Evolutionary conservation across 176 grass and related monocot genomes (phyloP).

Genomic region (Avena insularis): DNA sequence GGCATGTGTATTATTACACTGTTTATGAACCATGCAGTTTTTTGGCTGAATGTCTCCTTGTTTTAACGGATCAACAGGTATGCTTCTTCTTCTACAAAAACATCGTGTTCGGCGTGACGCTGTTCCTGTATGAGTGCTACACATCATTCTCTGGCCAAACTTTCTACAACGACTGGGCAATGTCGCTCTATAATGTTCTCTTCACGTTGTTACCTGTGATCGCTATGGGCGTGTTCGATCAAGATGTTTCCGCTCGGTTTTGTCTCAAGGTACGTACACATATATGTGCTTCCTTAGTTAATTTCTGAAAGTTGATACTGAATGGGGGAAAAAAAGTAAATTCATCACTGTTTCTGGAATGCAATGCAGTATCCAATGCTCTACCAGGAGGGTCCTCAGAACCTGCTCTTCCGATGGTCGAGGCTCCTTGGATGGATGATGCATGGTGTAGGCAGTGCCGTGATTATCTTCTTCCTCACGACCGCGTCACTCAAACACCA

Average conservation of each 20-base stretch:
- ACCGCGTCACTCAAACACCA: slow-evolving; percentile 47
- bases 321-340: background rate
- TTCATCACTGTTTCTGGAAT: background rate
- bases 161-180: slow-evolving; percentile 82
- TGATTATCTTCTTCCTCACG: slow-evolving; percentile 79
- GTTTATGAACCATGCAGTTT: slow-evolving; percentile 9
- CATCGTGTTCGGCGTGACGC: slow-evolving; percentile 79
- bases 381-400: slow-evolving; percentile 89
- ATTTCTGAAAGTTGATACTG: background rate
- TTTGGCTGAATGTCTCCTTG: background rate
- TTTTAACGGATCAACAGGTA: slow-evolving; percentile 54
- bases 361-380: slow-evolving; percentile 76
- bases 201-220: slow-evolving; percentile 92
- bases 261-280: slow-evolving; percentile 70
- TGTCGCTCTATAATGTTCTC: slow-evolving; percentile 64
- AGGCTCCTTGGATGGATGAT: slow-evolving; percentile 81
- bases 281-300: background rate
- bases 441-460: slow-evolving; percentile 51
- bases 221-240: slow-evolving; percentile 85
- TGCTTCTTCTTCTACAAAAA: slow-evolving; percentile 99
- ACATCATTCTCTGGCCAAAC: slow-evolving; percentile 67
- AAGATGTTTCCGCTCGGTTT: slow-evolving; percentile 82
- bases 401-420: slow-evolving; percentile 81
- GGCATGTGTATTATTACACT: background rate
- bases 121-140: slow-evolving; percentile 80